Conservation (phyloP, 2,329 filamentous ascomycete species). For the Phyllosticta citrichinensis region DNA sequence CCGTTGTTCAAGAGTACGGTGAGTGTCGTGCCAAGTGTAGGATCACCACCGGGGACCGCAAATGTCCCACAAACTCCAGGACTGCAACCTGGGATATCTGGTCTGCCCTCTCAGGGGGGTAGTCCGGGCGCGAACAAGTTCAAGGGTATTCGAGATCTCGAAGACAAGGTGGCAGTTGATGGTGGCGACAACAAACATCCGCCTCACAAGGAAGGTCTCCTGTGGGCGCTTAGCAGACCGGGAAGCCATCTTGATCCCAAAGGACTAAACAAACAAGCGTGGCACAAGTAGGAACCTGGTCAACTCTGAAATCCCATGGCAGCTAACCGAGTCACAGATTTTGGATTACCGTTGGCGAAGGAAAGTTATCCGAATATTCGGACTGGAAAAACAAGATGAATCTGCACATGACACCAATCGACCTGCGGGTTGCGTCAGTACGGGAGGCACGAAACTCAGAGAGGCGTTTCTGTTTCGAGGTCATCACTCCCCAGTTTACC, state of each 20-base stretch:
- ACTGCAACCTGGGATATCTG: slow-evolving; percentile 8
- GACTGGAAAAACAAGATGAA: slow-evolving; percentile 99
- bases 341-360: slow-evolving; percentile 96
- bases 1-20: slow-evolving; percentile 26
- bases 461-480: slow-evolving; percentile 92
- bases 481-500: slow-evolving; percentile 93
- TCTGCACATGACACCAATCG: slow-evolving; percentile 95
- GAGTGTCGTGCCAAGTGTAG: slow-evolving; percentile 17
- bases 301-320: background rate
- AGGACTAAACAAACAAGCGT: slow-evolving; percentile 90
- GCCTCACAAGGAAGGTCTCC: slow-evolving; percentile 79
- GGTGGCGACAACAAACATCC: slow-evolving; percentile 43
- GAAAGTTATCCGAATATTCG: slow-evolving; percentile 93
- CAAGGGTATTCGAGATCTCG: slow-evolving; percentile 84
- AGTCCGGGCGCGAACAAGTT: slow-evolving; percentile 48
- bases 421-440: slow-evolving; percentile 92
- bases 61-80: slow-evolving; percentile 13
- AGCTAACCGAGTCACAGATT: slow-evolving; percentile 51
- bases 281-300: slow-evolving; percentile 73
- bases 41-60: slow-evolving; percentile 14
- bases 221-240: slow-evolving; percentile 90
- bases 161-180: slow-evolving; percentile 57
- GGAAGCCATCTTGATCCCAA: slow-evolving; percentile 93
- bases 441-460: slow-evolving; percentile 92
- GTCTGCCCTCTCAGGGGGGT: slow-evolving; percentile 20